Evolutionary conservation across 495 filamentous ascomycete genomes (phyloP), one percentile per base, ranked within the genome.

Genomic region (Tetracladium setigerum): DNA sequence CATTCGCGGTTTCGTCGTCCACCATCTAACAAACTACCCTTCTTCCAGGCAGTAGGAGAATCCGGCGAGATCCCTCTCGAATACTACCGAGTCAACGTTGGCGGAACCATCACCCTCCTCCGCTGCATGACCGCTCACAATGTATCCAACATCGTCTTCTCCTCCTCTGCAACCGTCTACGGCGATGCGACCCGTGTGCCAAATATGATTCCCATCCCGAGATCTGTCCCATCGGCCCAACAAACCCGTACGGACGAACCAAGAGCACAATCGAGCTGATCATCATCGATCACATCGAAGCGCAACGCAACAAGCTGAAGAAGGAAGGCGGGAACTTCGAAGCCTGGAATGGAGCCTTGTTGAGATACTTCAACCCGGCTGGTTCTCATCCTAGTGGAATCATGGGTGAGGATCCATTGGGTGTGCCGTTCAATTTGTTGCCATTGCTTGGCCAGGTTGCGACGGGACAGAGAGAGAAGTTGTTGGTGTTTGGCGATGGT

Each of bases 141-240:
- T 72, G 89, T 96, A 50, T 76, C 78, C 71, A 96, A 95, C 72
- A 94, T 98, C 55, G 92, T 98, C 65, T 98, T 98, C 73, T 95
- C 90, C 43, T 95, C 69, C 60, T 95, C 89, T 7, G 89, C 89
- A 27, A 95, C 92, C 54, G 92, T 98, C 62, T 98, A 98, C 62
- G 92, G 92, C 50, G 92, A 98, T 69, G 92, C 94, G 41, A 98
- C 94, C 40, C 87, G 87, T 65, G 84, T 95, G 68, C 81, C 84
- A 56, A 84, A 94, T 72, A 97, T 98, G 94, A 97, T 98, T 57
- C 92, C 92, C 55, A 98, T 98, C 61, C 94, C 30, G 92, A 98
- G 71, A 69, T 86, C 60, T 98, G 92, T 76, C 92, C 92, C 36
- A 84, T 95, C 54, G 89, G 87, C 36, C 89, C 92, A 16, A 98